A percentile compares a stretch with the other conserved stretches of the same genome.
phyloP scores from a whole-genome alignment of 805 yeast genomes.

The Candida ulmi region DNA sequence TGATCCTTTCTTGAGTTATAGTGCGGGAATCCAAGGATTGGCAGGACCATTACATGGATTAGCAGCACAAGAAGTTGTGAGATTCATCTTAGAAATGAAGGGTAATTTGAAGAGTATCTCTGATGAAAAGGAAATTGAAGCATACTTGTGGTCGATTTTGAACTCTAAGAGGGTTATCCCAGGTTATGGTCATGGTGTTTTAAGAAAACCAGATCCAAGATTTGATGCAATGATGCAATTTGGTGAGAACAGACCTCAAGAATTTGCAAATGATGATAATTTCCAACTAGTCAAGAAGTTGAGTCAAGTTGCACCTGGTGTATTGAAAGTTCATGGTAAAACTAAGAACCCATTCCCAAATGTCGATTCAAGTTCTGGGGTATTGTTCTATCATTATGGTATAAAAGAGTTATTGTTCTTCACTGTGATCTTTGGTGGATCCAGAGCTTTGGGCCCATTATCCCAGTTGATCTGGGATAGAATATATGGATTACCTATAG shows the following conservation, averaged over 20 bases:
- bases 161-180: slow-evolving; percentile 77
- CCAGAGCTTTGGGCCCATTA: slow-evolving; percentile 75
- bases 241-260: slow-evolving; percentile 45
- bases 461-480: slow-evolving; percentile 79
- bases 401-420: slow-evolving; percentile 66
- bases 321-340: slow-evolving; percentile 72
- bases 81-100: slow-evolving; percentile 64
- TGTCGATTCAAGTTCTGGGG: slow-evolving; percentile 78
- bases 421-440: slow-evolving; percentile 79
- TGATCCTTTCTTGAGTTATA: slow-evolving; percentile 67
- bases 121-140: slow-evolving; percentile 45
- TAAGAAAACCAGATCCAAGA: slow-evolving; percentile 79
- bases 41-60: slow-evolving; percentile 87
- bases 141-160: slow-evolving; percentile 65
- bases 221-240: slow-evolving; percentile 69
- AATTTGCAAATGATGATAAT: slow-evolving; percentile 57
- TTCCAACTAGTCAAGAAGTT: slow-evolving; percentile 62
- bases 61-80: slow-evolving; percentile 81
- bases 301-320: slow-evolving; percentile 69
- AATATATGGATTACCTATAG: slow-evolving; percentile 71
- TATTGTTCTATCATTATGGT: slow-evolving; percentile 75
- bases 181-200: slow-evolving; percentile 86
- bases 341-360: slow-evolving; percentile 84
- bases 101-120: slow-evolving; percentile 31
- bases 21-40: slow-evolving; percentile 77